Conservation (phyloP, 208 protist species). For the Leishmania arabica region DNA sequence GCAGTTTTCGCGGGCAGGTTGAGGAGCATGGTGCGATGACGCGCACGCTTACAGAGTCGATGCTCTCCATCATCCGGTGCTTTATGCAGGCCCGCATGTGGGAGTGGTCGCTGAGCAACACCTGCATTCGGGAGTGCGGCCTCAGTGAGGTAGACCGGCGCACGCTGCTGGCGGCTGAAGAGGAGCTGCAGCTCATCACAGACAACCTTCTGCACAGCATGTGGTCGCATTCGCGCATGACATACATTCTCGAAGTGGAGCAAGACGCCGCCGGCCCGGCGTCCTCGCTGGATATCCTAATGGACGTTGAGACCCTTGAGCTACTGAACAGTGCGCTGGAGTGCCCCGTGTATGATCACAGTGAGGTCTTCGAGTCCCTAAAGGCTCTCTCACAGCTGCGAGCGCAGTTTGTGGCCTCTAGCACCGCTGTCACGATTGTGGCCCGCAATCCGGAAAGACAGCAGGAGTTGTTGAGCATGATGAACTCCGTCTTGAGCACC, state of each 20-base stretch:
- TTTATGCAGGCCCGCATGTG: conserved; percentile 37
- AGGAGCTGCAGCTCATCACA: conserved; percentile 30
- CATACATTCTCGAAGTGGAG: conserved; percentile 27
- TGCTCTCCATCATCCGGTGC: conserved; percentile 29
- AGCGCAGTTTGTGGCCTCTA: conserved; percentile 5
- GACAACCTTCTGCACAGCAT: conserved; percentile 22
- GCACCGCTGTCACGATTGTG: background rate
- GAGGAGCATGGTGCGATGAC: conserved; percentile 25
- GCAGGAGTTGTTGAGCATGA: conserved; percentile 30
- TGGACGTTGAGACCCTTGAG: conserved; percentile 22
- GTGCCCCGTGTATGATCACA: conserved; percentile 20
- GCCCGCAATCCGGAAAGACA: conserved; percentile 25
- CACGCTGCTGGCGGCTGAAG: conserved; percentile 25
- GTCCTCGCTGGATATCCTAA: conserved; percentile 32
- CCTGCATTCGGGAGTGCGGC: conserved; percentile 36
- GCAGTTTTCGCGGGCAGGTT: conserved; percentile 38
- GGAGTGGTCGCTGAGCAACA: conserved; percentile 52
- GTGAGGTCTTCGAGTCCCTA: conserved; percentile 10
- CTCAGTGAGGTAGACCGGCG: conserved; percentile 26
- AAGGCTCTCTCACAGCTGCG: conserved; percentile 23
- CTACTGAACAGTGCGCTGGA: conserved; percentile 15
- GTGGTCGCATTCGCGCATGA: conserved; percentile 4
- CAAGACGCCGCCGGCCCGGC: conserved; percentile 22
- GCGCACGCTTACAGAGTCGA: conserved; percentile 13
- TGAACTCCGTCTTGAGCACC: conserved; percentile 26